Conservation (phyloP, 179 eudicot species). For the Actinidia arguta region DNA sequence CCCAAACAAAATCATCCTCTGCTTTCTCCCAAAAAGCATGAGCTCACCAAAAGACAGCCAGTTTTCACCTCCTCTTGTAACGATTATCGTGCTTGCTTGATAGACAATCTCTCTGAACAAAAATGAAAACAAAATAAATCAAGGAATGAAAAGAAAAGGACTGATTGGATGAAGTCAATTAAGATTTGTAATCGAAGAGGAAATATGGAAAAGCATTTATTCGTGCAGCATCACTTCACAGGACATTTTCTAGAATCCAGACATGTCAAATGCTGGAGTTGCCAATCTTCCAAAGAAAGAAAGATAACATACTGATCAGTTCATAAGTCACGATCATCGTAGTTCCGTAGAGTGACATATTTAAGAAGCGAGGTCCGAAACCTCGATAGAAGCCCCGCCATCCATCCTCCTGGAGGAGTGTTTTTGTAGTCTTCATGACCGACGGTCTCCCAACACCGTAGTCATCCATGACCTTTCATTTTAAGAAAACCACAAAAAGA, state of each 20-base stretch:
- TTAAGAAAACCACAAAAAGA: not conserved
- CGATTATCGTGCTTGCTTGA: conserved; percentile 36
- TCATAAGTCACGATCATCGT: conserved; percentile 87
- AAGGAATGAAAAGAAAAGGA: not conserved
- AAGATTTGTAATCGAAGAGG: not conserved
- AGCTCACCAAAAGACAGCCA: not conserved
- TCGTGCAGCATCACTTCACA: not conserved
- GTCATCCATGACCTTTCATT: conserved; percentile 63
- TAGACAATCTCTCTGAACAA: conserved; percentile 49
- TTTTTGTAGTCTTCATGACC: conserved; percentile 58
- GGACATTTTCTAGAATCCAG: not conserved
- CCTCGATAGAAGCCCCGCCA: conserved; percentile 85
- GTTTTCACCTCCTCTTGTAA: not conserved
- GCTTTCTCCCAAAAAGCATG: not conserved
- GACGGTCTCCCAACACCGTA: conserved; percentile 76
- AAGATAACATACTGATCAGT: conserved; percentile 54
- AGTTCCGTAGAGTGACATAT: conserved; percentile 86
- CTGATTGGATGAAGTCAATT: not conserved
- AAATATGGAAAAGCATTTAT: not conserved
- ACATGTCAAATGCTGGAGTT: not conserved
- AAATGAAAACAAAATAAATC: not conserved
- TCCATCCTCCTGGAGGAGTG: conserved; percentile 68
- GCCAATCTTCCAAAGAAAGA: not conserved
- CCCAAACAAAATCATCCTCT: not conserved
- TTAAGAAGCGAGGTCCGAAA: conserved; percentile 77